Percentiles rank a stretch among this genome's conserved stretches.
Conservation (phyloP, 2,329 filamentous ascomycete species). For the Aspergillus hiratsukae region DNA sequence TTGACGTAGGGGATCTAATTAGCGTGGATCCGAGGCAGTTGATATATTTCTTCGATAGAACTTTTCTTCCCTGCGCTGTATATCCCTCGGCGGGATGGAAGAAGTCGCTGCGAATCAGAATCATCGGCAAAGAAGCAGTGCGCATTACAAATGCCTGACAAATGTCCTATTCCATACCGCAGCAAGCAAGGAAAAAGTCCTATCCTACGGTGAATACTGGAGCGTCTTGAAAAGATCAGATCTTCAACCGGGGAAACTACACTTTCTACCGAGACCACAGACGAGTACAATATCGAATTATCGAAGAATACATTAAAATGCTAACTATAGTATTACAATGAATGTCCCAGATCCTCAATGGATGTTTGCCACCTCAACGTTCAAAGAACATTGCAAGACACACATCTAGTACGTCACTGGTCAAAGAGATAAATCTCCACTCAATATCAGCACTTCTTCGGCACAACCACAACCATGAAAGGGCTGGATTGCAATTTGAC, state of each 20-base stretch:
- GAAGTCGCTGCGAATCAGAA: not conserved
- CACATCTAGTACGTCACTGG: conserved; percentile 43
- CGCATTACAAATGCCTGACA: not conserved
- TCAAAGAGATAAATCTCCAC: conserved; percentile 16
- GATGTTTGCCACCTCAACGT: conserved; percentile 37
- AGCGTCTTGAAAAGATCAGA: no score
- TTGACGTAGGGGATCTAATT: not conserved
- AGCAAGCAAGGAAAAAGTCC: no score
- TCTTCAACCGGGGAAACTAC: not conserved
- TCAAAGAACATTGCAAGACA: conserved; percentile 29
- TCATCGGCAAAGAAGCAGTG: not conserved
- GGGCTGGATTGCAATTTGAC: conserved; percentile 97
- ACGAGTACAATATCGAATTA: not conserved
- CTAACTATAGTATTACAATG: not conserved
- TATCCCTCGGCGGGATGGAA: not conserved
- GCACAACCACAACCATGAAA: conserved; percentile 86
- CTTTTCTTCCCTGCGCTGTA: not conserved
- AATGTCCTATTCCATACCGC: not conserved
- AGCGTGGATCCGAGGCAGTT: not conserved
- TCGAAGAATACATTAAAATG: not conserved
- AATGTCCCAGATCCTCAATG: conserved; percentile 44
- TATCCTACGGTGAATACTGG: no score
- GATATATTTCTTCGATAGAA: not conserved
- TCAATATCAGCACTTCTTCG: conserved; percentile 95
- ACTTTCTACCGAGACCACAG: not conserved